Evolutionary conservation across 2,329 filamentous ascomycete species (phyloP).

Genomic region (Diaporthe amygdali): DNA sequence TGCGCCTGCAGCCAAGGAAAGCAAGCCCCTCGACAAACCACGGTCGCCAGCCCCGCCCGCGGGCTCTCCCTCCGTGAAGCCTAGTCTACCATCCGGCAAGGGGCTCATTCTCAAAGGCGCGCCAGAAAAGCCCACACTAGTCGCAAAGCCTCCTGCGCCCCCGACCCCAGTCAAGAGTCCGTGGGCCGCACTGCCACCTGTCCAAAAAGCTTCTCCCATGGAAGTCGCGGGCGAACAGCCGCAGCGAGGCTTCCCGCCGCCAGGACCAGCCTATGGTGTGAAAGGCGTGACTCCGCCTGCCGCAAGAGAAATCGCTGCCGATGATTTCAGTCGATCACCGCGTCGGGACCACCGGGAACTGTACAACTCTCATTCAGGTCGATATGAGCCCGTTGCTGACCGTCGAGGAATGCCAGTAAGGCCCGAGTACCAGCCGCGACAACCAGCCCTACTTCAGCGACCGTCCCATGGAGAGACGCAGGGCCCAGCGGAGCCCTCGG

Average conservation of each 20-base stretch:
- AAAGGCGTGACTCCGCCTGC: constrained; percentile 59
- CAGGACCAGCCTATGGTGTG: constrained; percentile 57
- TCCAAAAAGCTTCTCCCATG: constrained; percentile 79
- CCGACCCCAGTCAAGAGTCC: constrained; percentile 83
- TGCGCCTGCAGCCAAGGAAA: constrained; percentile 31
- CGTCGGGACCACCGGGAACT: constrained; percentile 86
- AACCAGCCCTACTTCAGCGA: constrained; percentile 81
- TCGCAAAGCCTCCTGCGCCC: constrained; percentile 72
- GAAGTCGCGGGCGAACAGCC: constrained; percentile 51
- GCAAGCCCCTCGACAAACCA: constrained; percentile 45
- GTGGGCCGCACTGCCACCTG: constrained; percentile 85
- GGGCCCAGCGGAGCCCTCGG: constrained; percentile 80
- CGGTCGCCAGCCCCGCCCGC: constrained; percentile 39
- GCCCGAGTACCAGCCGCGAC: constrained; percentile 69
- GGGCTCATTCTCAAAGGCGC: constrained; percentile 69
- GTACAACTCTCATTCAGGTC: constrained; percentile 93
- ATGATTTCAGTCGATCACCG: constrained; percentile 86
- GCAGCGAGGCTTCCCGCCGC: constrained; percentile 53
- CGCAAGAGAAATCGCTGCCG: constrained; percentile 86
- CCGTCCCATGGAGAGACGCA: constrained; percentile 64
- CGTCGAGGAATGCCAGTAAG: constrained; percentile 71
- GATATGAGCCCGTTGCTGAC: constrained; percentile 87
- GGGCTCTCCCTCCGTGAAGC: constrained; percentile 48
- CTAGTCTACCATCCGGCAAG: constrained; percentile 58
- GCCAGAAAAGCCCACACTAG: constrained; percentile 73